Percentiles rank a stretch among this genome's conserved stretches.
These are phyloP conservation scores for Myxozyma mucilagina DNA, from an alignment of 805 yeast genomes.

Conservation along the genomic window DNA sequence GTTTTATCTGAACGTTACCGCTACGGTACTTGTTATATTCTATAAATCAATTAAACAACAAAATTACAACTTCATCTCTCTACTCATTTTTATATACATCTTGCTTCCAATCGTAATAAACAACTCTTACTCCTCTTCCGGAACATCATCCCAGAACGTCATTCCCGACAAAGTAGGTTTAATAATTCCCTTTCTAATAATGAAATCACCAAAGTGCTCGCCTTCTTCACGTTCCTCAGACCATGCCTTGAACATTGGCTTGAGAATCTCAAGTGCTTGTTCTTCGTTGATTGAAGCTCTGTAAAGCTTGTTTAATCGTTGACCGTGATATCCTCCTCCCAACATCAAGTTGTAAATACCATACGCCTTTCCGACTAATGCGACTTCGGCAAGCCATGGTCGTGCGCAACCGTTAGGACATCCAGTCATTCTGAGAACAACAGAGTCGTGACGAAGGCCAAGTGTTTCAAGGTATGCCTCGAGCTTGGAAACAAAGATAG, in stretches of 20 bases:
- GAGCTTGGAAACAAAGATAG: slow-evolving; percentile 74
- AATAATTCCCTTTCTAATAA: slow-evolving; percentile 82
- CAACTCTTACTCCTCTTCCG: slow-evolving; percentile 47
- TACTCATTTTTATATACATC: not conserved
- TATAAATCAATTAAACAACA: not conserved
- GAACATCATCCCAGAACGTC: slow-evolving; percentile 90
- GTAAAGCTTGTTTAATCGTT: slow-evolving; percentile 86
- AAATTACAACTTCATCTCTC: not conserved
- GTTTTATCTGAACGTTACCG: too few relatives aligned
- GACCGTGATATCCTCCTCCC: slow-evolving; percentile 95
- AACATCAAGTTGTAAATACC: slow-evolving; percentile 91
- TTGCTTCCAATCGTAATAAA: not conserved
- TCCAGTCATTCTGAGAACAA: slow-evolving; percentile 98
- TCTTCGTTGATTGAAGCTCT: slow-evolving; percentile 87
- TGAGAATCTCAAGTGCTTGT: slow-evolving; percentile 73
- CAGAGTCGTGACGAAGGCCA: slow-evolving; percentile 90
- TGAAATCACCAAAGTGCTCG: slow-evolving; percentile 94
- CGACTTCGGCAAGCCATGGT: slow-evolving; percentile 97
- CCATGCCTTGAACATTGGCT: slow-evolving; percentile 92
- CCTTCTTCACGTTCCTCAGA: slow-evolving; percentile 85
- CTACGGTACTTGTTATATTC: not conserved
- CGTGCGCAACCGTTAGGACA: slow-evolving; percentile 99
- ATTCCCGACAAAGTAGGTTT: slow-evolving; percentile 88
- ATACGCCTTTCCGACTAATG: slow-evolving; percentile 90
- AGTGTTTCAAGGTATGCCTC: slow-evolving; percentile 87